phyloP scores from a whole-genome alignment of 345 rosid species.

The Xanthoceras sorbifolium region DNA sequence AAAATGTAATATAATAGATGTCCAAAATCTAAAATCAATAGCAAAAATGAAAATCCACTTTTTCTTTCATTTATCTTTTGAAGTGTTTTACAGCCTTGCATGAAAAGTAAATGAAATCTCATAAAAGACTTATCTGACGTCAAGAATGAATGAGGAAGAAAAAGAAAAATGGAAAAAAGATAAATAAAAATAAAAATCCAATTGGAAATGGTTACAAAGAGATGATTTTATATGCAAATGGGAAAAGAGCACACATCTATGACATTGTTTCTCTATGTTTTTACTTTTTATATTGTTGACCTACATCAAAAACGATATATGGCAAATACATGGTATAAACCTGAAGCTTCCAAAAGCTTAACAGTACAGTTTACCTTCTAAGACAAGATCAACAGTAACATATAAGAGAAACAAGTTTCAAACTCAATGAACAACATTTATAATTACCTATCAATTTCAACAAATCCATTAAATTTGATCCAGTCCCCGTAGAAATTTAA shows the following conservation, averaged over 20 bases:
- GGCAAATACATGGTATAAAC: neutral
- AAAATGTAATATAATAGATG: neutral
- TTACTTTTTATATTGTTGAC: neutral
- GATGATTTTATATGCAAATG: neutral
- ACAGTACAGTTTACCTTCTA: neutral
- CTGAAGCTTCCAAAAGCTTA: neutral
- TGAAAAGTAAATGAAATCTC: neutral
- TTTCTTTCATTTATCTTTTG: neutral
- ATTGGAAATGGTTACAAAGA: neutral
- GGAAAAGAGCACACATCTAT: neutral
- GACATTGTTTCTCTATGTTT: neutral
- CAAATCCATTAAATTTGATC: neutral
- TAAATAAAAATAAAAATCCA: neutral
- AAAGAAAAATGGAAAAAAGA: neutral
- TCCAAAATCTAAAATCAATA: neutral
- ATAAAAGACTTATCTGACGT: neutral
- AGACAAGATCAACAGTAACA: neutral
- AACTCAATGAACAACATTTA: neutral
- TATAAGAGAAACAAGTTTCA: neutral
- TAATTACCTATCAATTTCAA: neutral
- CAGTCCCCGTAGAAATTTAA: neutral
- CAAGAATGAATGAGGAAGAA: neutral
- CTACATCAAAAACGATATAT: neutral
- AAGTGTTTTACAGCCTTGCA: neutral
- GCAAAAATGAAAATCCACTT: neutral